phyloP scores from a whole-genome alignment of 225 moss, liverwort and hornwort genomes.

The Asterella californica region DNA sequence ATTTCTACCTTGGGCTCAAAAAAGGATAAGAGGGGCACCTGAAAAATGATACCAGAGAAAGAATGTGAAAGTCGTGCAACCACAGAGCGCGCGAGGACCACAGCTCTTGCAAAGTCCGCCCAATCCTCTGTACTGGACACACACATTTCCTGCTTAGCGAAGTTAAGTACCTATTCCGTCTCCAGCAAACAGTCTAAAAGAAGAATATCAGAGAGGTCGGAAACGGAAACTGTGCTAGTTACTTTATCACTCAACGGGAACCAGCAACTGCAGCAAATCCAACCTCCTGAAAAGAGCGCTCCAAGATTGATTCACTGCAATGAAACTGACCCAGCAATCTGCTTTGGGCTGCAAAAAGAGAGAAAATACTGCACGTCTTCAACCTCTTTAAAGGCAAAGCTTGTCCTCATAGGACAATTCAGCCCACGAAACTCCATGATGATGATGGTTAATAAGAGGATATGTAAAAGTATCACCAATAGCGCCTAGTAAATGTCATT shows the following conservation, averaged over 20 bases:
- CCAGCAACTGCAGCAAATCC: background rate
- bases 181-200: background rate
- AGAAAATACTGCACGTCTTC: background rate
- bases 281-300: slow-evolving; percentile 21
- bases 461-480: no score
- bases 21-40: background rate
- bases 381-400: background rate
- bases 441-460: no score
- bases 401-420: no score
- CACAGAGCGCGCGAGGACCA: slow-evolving; percentile 22
- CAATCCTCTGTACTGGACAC: slow-evolving; percentile 27
- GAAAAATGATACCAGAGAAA: slow-evolving; percentile 8
- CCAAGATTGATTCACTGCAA: background rate
- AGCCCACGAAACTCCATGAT: no score
- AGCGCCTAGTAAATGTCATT: no score
- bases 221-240: background rate
- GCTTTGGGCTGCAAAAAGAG: slow-evolving; percentile 15
- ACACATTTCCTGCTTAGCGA: slow-evolving; percentile 7
- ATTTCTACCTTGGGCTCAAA: background rate
- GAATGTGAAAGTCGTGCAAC: slow-evolving; percentile 11
- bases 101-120: slow-evolving; percentile 17
- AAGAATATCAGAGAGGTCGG: background rate
- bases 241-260: background rate
- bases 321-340: slow-evolving; percentile 8
- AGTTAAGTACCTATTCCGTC: background rate